Evolutionary conservation across 345 rosid genomes (phyloP).

Genomic region (Anacardium occidentale): DNA sequence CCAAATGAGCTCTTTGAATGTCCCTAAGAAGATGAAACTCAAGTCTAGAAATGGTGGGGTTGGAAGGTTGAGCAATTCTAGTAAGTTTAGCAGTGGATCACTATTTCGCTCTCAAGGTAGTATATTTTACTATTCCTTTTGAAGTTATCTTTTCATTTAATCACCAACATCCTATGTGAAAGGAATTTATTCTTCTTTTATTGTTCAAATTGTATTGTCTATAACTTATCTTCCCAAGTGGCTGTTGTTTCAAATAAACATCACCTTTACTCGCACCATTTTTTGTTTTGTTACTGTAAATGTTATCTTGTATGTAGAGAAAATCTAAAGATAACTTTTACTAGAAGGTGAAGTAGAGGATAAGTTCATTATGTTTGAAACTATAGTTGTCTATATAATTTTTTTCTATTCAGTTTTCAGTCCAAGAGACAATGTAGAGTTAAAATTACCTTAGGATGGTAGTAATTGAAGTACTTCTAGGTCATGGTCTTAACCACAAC

Average conservation of each 20-base stretch:
- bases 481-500: no score
- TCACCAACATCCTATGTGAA: neutral
- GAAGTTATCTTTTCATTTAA: conserved; percentile 11
- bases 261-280: neutral
- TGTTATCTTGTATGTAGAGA: neutral
- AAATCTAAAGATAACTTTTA: neutral
- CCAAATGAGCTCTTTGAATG: conserved; percentile 30
- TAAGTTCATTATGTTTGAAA: neutral
- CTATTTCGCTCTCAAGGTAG: conserved; percentile 29
- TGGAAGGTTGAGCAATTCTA: conserved; percentile 33
- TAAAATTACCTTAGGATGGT: neutral
- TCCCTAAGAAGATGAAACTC: conserved; percentile 35
- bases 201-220: neutral
- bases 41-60: conserved; percentile 28
- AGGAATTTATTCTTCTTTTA: neutral
- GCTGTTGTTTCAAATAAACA: neutral
- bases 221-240: neutral
- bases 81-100: conserved; percentile 27
- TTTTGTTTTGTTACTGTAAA: neutral
- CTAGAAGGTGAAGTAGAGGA: neutral
- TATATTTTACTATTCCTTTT: conserved; percentile 11
- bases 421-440: neutral
- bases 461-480: neutral
- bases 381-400: neutral
- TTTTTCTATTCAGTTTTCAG: neutral